Conservation (phyloP, 768 basidiomycete genomes). For the Phanerochaete carnosa region DNA sequence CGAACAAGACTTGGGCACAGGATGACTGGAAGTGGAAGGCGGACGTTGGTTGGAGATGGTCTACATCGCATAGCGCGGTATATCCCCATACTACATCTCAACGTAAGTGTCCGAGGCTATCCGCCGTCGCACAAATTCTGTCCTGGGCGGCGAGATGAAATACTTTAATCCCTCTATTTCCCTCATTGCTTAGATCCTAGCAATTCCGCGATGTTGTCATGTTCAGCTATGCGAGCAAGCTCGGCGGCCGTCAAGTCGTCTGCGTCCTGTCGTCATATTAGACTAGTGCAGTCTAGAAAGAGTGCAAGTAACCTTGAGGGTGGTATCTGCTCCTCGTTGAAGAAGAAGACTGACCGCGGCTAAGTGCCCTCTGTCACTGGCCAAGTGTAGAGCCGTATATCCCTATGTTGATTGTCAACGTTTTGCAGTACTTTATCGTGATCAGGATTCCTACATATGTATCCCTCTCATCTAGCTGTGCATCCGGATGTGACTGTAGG, state of each 20-base stretch:
- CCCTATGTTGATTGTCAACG: conserved; percentile 49
- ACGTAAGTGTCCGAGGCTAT: neutral
- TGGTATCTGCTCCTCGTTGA: conserved; percentile 57
- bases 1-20: no score
- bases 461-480: conserved; percentile 59
- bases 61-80: neutral
- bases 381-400: conserved; percentile 84
- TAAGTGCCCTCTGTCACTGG: conserved; percentile 75
- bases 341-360: conserved; percentile 58
- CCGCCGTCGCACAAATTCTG: neutral
- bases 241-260: conserved; percentile 62
- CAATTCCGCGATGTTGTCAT: conserved; percentile 47
- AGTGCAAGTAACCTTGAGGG: conserved; percentile 55
- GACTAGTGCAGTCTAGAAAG: neutral
- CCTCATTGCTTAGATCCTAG: conserved; percentile 15
- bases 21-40: neutral
- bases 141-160: no score
- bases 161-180: neutral
- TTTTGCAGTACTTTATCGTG: neutral
- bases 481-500: conserved; percentile 37
- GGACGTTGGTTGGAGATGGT: neutral
- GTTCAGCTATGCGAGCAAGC: conserved; percentile 56
- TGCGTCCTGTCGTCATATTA: conserved; percentile 47
- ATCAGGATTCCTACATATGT: conserved; percentile 57
- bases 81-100: neutral